A percentile compares a stretch with the other conserved stretches of the same genome.
Evolutionary conservation across 2,329 filamentous ascomycete species (phyloP).

Genomic region (Lomentospora prolificans): DNA sequence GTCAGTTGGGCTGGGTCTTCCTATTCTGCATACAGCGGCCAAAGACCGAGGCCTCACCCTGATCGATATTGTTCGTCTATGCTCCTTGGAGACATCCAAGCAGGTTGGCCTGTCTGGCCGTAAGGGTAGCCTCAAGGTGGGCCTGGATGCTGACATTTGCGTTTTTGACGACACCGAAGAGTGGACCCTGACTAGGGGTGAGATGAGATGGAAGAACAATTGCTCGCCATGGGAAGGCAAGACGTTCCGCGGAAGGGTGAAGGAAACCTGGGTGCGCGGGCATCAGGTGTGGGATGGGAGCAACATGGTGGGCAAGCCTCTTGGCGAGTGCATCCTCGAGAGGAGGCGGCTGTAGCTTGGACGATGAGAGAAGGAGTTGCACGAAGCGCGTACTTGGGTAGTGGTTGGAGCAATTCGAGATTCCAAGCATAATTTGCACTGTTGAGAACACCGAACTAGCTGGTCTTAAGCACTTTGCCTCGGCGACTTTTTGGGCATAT

Average conservation of each 20-base stretch:
- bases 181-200: conserved; percentile 63
- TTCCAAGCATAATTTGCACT: too few species aligned
- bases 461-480: too few species aligned
- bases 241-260: conserved; percentile 65
- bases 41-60: conserved; percentile 38
- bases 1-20: conserved; percentile 82
- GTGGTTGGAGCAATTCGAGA: too few species aligned
- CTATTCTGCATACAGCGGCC: conserved; percentile 73
- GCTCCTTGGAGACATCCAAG: conserved; percentile 73
- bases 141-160: conserved; percentile 83
- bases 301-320: conserved; percentile 41
- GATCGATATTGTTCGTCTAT: conserved; percentile 75
- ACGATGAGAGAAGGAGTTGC: not conserved
- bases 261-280: conserved; percentile 78
- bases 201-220: conserved; percentile 92
- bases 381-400: not conserved
- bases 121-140: conserved; percentile 73
- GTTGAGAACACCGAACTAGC: too few species aligned
- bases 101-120: conserved; percentile 76
- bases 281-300: conserved; percentile 58
- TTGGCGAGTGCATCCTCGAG: conserved; percentile 50
- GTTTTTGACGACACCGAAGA: conserved; percentile 79
- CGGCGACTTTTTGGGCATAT: too few species aligned
- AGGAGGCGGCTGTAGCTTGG: conserved; percentile 28
- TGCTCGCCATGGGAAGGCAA: conserved; percentile 85